Evolutionary conservation across 768 basidiomycete species (phyloP), one percentile per base, ranked within the genome.

Genomic region (Kwoniella dejecticola): DNA sequence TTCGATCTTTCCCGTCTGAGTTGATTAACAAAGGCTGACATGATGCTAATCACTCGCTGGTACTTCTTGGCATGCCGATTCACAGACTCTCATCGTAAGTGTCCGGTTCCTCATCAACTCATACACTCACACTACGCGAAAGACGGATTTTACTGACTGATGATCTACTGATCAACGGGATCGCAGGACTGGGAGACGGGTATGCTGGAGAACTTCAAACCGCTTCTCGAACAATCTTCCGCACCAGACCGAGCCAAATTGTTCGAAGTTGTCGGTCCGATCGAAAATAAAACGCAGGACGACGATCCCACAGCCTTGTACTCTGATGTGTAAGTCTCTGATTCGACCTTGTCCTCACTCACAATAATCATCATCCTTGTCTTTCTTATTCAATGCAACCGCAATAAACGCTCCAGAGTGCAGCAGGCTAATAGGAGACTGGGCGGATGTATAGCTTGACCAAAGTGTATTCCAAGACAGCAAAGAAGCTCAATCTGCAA

Each of bases 101-200:
- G 7, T 21, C 19, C 10, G 17, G 8, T 19, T n/a, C 19, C 11
- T n/a, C 24, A 53, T 3, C 3, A 21, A 4, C 19, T 48, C 46
- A 3, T 26, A 7, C 3, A 21, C 11, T 12, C 11, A 2, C 11
- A 5, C 24, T n/a, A 27, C 23, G 21, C 12, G 15, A 29, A 27
- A 26, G 26, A n/a, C 24, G 46, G n/a, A n/a, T n/a, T n/a, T n/a
- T n/a, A n/a, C n/a, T n/a, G n/a, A n/a, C n/a, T n/a, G n/a, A n/a
- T n/a, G n/a, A n/a, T n/a, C n/a, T n/a, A n/a, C n/a, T n/a, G n/a
- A n/a, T n/a, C n/a, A n/a, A n/a, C n/a, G n/a, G n/a, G n/a, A n/a
- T n/a, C n/a, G n/a, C 17, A 65, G 67, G 67, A 69, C 23, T 69
- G 67, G 67, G 67, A 69, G 36, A 36, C 42, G 4, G 67, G 67